These are phyloP conservation scores for Beverwykella pulmonaria DNA, from an alignment of 495 filamentous ascomycete species.

Conservation along the genomic window DNA sequence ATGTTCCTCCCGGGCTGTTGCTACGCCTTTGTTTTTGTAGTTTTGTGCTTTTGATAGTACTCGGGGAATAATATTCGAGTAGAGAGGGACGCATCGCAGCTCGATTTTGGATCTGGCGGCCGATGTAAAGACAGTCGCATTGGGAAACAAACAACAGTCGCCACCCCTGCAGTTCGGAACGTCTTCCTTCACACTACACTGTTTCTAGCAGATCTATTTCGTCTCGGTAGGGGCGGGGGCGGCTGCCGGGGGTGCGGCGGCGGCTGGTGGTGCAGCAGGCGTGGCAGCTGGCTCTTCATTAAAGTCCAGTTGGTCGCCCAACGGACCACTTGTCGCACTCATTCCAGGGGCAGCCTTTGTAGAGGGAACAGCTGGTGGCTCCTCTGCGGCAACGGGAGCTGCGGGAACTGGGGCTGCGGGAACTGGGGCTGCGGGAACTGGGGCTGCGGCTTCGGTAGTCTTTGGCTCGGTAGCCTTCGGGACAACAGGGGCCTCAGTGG, in stretches of 20 bases:
- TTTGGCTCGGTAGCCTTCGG: neutral
- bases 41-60: neutral
- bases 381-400: slow-evolving; percentile 7
- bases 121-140: neutral
- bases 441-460: slow-evolving; percentile 2
- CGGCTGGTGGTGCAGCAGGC: neutral
- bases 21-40: neutral
- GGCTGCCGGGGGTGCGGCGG: neutral
- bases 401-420: neutral
- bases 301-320: slow-evolving; percentile 22
- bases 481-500: neutral
- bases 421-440: neutral
- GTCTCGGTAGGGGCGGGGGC: slow-evolving; percentile 8
- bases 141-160: neutral
- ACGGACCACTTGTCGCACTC: slow-evolving; percentile 33
- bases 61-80: neutral
- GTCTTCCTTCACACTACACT: neutral
- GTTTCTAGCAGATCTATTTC: slow-evolving; percentile 6
- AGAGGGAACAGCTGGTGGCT: slow-evolving; percentile 22
- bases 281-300: slow-evolving; percentile 7
- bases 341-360: slow-evolving; percentile 28
- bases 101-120: neutral
- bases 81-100: neutral
- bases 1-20: neutral
- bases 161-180: neutral